A percentile compares a stretch with the other conserved stretches of the same genome.
These are phyloP conservation scores for Nemania sp. DNA, from an alignment of 2,329 filamentous ascomycete species.

Conservation along the genomic window DNA sequence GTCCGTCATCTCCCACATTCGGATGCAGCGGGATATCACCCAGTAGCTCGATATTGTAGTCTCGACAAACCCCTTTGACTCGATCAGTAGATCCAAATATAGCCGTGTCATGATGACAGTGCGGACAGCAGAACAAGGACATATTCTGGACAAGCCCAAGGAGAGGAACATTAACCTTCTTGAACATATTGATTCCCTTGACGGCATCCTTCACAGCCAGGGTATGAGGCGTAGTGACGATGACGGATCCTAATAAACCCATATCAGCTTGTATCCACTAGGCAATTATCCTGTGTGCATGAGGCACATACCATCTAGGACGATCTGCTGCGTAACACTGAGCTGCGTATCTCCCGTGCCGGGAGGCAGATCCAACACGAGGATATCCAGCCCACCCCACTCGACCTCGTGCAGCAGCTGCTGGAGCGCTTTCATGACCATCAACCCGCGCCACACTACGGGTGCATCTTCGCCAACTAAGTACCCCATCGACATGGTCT, in stretches of 20 bases:
- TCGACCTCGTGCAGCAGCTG: slow-evolving; percentile 94
- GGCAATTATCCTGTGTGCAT: neutral
- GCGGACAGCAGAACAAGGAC: slow-evolving; percentile 80
- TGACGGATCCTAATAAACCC: slow-evolving; percentile 64
- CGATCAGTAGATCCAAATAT: slow-evolving; percentile 72
- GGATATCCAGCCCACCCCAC: slow-evolving; percentile 85
- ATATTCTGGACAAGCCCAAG: slow-evolving; percentile 93
- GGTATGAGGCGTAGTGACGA: slow-evolving; percentile 92
- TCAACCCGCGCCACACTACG: slow-evolving; percentile 92
- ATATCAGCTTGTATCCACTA: slow-evolving; percentile 15
- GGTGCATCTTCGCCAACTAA: slow-evolving; percentile 78
- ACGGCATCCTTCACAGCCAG: slow-evolving; percentile 89
- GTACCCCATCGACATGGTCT: slow-evolving; percentile 99
- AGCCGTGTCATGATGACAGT: slow-evolving; percentile 72
- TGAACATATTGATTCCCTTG: slow-evolving; percentile 91
- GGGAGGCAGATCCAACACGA: slow-evolving; percentile 89
- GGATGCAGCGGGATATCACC: slow-evolving; percentile 89
- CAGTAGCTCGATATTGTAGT: slow-evolving; percentile 76
- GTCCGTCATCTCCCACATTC: slow-evolving; percentile 83
- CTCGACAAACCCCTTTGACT: slow-evolving; percentile 69
- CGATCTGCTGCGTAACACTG: slow-evolving; percentile 92
- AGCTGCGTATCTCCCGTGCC: slow-evolving; percentile 95
- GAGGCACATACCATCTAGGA: slow-evolving; percentile 68
- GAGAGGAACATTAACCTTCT: slow-evolving; percentile 77
- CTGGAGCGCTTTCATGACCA: slow-evolving; percentile 97